These are phyloP conservation scores for Myxozyma sirexii DNA, from an alignment of 805 yeast genomes.

Conservation along the genomic window DNA sequence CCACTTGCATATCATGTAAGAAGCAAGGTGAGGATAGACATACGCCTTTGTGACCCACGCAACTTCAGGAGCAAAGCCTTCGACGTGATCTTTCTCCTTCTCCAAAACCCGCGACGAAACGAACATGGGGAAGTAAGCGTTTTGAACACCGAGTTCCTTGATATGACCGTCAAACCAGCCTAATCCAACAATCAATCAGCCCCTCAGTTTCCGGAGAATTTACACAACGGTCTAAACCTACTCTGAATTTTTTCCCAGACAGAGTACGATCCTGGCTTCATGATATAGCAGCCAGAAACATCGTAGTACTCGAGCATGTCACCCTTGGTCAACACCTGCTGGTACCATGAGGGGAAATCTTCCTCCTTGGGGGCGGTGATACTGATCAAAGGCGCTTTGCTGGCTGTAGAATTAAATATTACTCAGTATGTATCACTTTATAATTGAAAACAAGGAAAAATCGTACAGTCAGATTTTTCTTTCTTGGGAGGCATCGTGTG, in stretches of 20 bases:
- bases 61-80: conserved; percentile 99
- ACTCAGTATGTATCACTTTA: background rate
- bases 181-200: conserved; percentile 19
- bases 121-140: conserved; percentile 98
- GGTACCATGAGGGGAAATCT: conserved; percentile 97
- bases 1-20: background rate
- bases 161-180: conserved; percentile 78
- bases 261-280: conserved; percentile 92
- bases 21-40: background rate
- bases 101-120: conserved; percentile 91
- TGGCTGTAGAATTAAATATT: background rate
- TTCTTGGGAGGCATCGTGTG: conserved; percentile 23
- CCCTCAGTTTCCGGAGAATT: background rate
- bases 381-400: conserved; percentile 70
- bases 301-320: conserved; percentile 99
- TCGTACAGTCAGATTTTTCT: conserved; percentile 18
- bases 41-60: conserved; percentile 97
- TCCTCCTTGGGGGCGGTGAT: conserved; percentile 89
- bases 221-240: background rate
- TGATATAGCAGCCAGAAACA: conserved; percentile 96
- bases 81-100: conserved; percentile 97
- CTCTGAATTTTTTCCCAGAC: conserved; percentile 91
- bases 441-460: background rate
- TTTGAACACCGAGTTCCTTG: conserved; percentile 86
- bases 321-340: conserved; percentile 92